phyloP scores from a whole-genome alignment of 192 early-diverging fungal genomes.

The Coemansia sp. region DNA sequence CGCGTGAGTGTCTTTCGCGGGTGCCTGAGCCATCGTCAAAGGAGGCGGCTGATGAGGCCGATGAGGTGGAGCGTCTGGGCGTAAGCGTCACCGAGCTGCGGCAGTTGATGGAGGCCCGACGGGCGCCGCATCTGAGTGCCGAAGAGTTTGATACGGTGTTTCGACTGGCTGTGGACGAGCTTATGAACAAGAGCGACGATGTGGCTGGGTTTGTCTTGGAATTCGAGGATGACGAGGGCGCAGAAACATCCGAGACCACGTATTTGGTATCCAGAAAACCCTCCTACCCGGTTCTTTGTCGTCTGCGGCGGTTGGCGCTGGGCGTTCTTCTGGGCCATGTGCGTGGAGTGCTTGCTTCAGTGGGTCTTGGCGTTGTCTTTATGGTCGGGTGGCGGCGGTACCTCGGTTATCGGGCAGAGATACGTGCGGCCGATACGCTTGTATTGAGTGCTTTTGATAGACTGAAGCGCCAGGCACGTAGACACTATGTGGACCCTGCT shows the following conservation, averaged over 20 bases:
- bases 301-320: constrained; percentile 23
- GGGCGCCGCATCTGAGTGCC: constrained; percentile 26
- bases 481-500: constrained; percentile 58
- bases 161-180: constrained; percentile 21
- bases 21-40: neutral
- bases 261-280: constrained; percentile 39
- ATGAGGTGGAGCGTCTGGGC: constrained; percentile 51
- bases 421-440: constrained; percentile 43
- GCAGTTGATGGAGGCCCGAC: constrained; percentile 11
- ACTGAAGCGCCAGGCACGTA: constrained; percentile 58
- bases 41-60: constrained; percentile 29
- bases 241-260: constrained; percentile 10
- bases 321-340: constrained; percentile 32
- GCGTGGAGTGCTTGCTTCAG: constrained; percentile 10
- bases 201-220: constrained; percentile 28
- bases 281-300: constrained; percentile 31
- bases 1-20: constrained; percentile 15
- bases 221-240: constrained; percentile 22
- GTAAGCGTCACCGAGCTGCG: constrained; percentile 39
- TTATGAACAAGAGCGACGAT: constrained; percentile 10
- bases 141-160: constrained; percentile 44
- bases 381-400: constrained; percentile 36
- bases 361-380: constrained; percentile 17
- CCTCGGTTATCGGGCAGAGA: constrained; percentile 38
- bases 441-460: constrained; percentile 46